phyloP scores from a whole-genome alignment of 495 filamentous ascomycete genomes.

The Penicillium maclennaniae region DNA sequence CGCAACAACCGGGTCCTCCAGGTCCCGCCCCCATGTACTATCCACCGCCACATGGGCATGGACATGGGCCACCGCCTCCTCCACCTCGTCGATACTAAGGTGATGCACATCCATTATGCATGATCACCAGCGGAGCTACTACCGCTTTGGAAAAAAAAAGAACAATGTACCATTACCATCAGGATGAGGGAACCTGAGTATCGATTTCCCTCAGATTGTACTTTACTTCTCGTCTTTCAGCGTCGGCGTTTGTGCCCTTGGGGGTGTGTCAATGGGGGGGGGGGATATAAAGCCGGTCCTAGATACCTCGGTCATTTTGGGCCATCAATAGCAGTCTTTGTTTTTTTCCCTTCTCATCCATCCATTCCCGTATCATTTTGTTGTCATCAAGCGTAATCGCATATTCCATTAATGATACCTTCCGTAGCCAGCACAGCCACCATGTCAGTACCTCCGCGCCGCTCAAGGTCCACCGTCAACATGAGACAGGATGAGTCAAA shows the following conservation, averaged over 20 bases:
- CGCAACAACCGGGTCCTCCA: conserved; percentile 14
- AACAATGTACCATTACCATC: background rate
- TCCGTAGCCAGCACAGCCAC: background rate
- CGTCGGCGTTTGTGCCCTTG: conserved; percentile 9
- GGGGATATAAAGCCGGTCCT: background rate
- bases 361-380: no score
- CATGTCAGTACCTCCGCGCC: background rate
- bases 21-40: conserved; percentile 19
- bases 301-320: background rate
- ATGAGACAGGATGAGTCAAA: conserved; percentile 32
- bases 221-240: conserved; percentile 11
- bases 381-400: no score
- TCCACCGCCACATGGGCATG: conserved; percentile 14
- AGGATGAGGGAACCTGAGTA: background rate
- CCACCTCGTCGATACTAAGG: conserved; percentile 18
- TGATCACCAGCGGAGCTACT: background rate
- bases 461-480: conserved; percentile 10
- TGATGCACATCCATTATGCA: background rate
- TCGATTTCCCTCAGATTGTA: conserved; percentile 2
- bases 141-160: background rate
- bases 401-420: no score
- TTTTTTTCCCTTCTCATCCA: no score
- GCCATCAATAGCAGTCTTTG: background rate
- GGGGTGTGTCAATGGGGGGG: background rate
- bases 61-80: conserved; percentile 4